Conservation (phyloP, 331 rosid genomes). For the Stylosanthes scabra region DNA sequence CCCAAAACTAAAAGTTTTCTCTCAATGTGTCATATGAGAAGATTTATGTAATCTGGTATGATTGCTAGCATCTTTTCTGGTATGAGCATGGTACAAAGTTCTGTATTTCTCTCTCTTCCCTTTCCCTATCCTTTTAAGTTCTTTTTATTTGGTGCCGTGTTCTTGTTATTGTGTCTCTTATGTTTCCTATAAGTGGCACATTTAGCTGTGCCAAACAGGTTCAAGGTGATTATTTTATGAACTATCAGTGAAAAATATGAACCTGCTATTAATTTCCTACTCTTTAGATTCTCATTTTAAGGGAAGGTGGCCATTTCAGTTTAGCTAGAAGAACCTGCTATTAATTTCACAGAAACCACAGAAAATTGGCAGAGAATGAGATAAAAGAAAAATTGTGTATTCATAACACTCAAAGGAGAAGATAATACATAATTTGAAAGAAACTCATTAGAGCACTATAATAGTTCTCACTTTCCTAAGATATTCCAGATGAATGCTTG, state of each 20-base stretch:
- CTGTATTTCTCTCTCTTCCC: not conserved
- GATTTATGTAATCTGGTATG: constrained; percentile 12
- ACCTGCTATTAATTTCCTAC: constrained; percentile 1
- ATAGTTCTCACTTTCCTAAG: too few relatives aligned
- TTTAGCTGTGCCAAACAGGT: constrained; percentile 35
- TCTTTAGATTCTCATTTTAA: constrained; percentile 13
- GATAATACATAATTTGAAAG: too few relatives aligned
- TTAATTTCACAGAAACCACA: too few relatives aligned
- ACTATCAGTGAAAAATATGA: constrained; percentile 1
- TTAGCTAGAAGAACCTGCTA: not conserved
- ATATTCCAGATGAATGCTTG: too few relatives aligned
- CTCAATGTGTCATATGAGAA: constrained; percentile 18
- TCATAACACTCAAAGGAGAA: too few relatives aligned
- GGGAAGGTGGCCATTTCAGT: constrained; percentile 9
- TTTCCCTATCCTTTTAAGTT: not conserved
- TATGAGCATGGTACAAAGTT: constrained; percentile 24
- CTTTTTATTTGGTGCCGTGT: not conserved
- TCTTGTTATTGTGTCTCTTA: not conserved
- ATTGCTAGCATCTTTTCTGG: constrained; percentile 34
- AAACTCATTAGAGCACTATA: too few relatives aligned
- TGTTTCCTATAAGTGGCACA: constrained; percentile 3
- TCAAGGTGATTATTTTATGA: constrained; percentile 10
- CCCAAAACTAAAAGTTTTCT: constrained; percentile 26
- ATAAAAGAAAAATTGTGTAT: too few relatives aligned
- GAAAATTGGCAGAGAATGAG: too few relatives aligned